Evolutionary conservation across 192 early-diverging fungal genomes (phyloP), one percentile per base, ranked within the genome.

Genomic region (Podila verticillata): DNA sequence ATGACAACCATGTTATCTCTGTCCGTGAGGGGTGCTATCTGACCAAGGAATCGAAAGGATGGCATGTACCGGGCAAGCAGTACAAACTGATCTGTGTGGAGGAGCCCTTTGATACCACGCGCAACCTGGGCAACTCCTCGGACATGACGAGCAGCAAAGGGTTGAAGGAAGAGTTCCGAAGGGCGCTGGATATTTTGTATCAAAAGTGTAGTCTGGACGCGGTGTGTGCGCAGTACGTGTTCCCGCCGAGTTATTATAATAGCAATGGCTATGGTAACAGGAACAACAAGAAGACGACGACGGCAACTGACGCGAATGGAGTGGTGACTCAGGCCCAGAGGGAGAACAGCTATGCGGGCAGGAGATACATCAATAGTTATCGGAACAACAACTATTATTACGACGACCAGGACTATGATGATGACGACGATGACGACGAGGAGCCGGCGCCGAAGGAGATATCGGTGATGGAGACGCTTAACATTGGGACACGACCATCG

Each of bases 91-190:
- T 99, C 26, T 96, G 96, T 79, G 91, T 98, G 19, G 97, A 99
- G 70, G 96, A 98, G 82, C 96, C 96, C 7, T 96, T 99, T 73
- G 91, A 95, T 71, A 91, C 92, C 0, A 87, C 88, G 66, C 87
- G 96, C 48, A 99, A 99, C 59, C 87, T 99, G 3, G 96, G 93
- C 4, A 97, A 99, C 66, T 94, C 93, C 24, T 95, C 95, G 5
- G 96, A 97, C 83, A 87, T 84, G 29, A 82, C 86, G 1, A 91
- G 92, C 7, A 91, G 97, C 7, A 87, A 89, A 31, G 96, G 96
- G 17, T 71, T 98, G 54, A 82, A 91, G 31, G 72, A 83, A n/a
- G 97, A 98, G 83, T 94, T 96, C 69, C 85, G 87, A 62, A 87
- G 97, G 7, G 94, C 91, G 4, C 84, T 93, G 48, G 72, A 63